A percentile compares a stretch with the other conserved stretches of the same genome.
These are phyloP conservation scores for Leucosporidium scottii DNA, from an alignment of 768 basidiomycete genomes.

Conservation along the genomic window DNA sequence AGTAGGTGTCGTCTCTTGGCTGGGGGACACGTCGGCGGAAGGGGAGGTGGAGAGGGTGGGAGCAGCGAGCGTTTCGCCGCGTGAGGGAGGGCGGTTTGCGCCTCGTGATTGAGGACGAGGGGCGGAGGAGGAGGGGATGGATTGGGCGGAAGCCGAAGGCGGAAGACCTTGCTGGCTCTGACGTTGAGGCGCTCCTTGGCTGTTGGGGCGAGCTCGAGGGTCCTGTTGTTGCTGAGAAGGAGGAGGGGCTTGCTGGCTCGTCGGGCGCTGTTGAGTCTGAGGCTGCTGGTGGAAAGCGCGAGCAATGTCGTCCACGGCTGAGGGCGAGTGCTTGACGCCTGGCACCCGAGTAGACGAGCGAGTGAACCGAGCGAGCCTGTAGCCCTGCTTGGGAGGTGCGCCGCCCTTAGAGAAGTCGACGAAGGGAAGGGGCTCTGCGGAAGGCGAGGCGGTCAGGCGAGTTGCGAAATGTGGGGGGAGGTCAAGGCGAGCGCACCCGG, in stretches of 20 bases:
- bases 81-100: too few relatives aligned
- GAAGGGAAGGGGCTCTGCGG: slow-evolving; percentile 69
- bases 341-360: slow-evolving; percentile 31
- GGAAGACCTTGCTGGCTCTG: background rate
- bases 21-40: background rate
- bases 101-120: background rate
- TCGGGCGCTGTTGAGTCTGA: background rate
- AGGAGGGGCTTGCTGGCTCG: background rate
- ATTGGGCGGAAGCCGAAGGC: background rate
- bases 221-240: background rate
- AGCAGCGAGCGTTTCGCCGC: background rate
- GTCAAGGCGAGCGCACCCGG: slow-evolving; percentile 48
- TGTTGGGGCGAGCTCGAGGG: background rate
- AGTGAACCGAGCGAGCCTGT: slow-evolving; percentile 31
- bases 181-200: background rate
- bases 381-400: slow-evolving; percentile 39
- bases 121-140: background rate
- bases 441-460: background rate
- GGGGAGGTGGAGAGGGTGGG: background rate
- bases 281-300: slow-evolving; percentile 13
- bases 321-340: slow-evolving; percentile 27
- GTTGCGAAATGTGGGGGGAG: background rate
- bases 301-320: slow-evolving; percentile 24
- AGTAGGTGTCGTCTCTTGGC: background rate
- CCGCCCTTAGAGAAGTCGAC: slow-evolving; percentile 58